These are phyloP conservation scores for Elsinoe ampelina DNA, from an alignment of 2,329 filamentous ascomycete genomes.

Conservation along the genomic window DNA sequence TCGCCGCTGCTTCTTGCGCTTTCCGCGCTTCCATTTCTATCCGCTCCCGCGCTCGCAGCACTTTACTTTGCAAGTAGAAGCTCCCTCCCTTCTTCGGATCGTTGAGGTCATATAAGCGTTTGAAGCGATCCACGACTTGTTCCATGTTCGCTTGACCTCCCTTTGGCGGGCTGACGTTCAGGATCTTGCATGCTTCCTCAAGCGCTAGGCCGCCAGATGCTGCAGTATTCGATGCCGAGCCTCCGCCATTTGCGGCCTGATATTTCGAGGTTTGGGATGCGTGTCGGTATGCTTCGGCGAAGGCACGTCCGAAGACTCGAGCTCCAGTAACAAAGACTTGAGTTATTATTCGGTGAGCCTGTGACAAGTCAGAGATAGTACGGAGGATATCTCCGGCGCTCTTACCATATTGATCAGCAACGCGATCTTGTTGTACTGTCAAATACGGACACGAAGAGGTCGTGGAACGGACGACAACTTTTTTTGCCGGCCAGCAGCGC, in stretches of 20 bases:
- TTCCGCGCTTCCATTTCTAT: slow-evolving; percentile 79
- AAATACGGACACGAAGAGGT: too few species aligned
- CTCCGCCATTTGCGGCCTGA: slow-evolving; percentile 21
- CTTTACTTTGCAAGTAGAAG: slow-evolving; percentile 97
- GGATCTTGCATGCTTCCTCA: slow-evolving; percentile 92
- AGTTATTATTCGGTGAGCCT: slow-evolving; percentile 92
- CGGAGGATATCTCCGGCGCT: too few species aligned
- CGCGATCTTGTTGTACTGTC: not conserved
- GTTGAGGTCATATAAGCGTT: slow-evolving; percentile 88
- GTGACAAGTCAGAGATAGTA: not conserved
- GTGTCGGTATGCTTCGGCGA: slow-evolving; percentile 91
- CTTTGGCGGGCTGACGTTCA: slow-evolving; percentile 86
- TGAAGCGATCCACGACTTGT: slow-evolving; percentile 76
- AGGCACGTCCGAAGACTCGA: slow-evolving; percentile 86
- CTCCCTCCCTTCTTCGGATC: slow-evolving; percentile 92
- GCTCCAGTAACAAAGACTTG: slow-evolving; percentile 85
- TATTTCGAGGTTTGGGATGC: slow-evolving; percentile 55
- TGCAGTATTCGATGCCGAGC: slow-evolving; percentile 42
- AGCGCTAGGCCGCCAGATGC: slow-evolving; percentile 70
- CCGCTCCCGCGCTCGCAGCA: slow-evolving; percentile 80
- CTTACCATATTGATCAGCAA: not conserved
- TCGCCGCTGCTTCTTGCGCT: slow-evolving; percentile 58
- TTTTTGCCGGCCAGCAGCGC: too few species aligned
- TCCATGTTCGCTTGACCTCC: slow-evolving; percentile 69
- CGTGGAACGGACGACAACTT: too few species aligned